Evolutionary conservation across 441 rosid species (phyloP).

Genomic region (Erodium moschatum): DNA sequence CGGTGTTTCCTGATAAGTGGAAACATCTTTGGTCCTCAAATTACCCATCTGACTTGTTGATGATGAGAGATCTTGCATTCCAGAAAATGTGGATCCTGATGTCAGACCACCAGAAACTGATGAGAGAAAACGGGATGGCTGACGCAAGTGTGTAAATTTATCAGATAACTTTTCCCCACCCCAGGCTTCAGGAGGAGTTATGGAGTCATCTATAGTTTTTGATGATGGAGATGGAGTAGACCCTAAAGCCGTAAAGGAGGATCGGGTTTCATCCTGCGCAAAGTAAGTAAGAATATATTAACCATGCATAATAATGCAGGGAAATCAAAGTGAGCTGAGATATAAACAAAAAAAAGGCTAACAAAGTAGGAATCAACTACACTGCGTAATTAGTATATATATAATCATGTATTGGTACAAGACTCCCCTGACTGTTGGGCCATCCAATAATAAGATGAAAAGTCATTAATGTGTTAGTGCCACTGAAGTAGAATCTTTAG

Average conservation of each 20-base stretch:
- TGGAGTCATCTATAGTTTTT: constrained; percentile 59
- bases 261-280: constrained; percentile 52
- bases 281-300: background rate
- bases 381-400: background rate
- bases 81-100: constrained; percentile 55
- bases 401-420: no score
- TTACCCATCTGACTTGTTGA: constrained; percentile 24
- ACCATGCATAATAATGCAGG: background rate
- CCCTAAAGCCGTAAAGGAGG: constrained; percentile 37
- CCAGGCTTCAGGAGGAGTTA: constrained; percentile 99
- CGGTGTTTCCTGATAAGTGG: constrained; percentile 39
- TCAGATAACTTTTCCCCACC: constrained; percentile 80
- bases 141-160: constrained; percentile 44
- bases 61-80: constrained; percentile 51
- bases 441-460: no score
- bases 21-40: constrained; percentile 35
- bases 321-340: background rate
- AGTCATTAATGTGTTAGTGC: no score
- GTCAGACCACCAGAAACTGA: constrained; percentile 43
- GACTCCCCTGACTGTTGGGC: no score
- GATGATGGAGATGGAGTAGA: constrained; percentile 53
- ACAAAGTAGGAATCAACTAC: background rate
- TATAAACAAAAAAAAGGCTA: background rate
- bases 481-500: no score
- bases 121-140: constrained; percentile 50